Conservation (phyloP, 2,329 filamentous ascomycete genomes). For the Hypoxylon sp. region DNA sequence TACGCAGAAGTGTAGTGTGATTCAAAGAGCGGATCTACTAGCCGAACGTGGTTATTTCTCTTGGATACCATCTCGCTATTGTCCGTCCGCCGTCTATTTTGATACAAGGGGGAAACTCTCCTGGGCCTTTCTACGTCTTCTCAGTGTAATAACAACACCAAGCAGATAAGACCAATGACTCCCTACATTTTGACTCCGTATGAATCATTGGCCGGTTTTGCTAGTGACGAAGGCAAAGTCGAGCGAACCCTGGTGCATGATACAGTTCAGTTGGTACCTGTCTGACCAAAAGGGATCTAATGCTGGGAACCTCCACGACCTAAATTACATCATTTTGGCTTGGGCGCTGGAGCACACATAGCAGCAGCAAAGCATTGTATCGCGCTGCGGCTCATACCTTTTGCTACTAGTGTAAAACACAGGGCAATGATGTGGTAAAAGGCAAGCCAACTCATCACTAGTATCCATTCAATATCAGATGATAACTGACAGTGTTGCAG, state of each 20-base stretch:
- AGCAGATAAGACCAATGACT: slow-evolving; percentile 24
- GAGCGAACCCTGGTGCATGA: slow-evolving; percentile 23
- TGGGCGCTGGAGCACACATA: slow-evolving; percentile 29
- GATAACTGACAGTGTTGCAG: slow-evolving; percentile 35
- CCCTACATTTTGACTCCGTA: slow-evolving; percentile 11
- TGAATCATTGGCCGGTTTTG: slow-evolving; percentile 30
- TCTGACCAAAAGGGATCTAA: slow-evolving; percentile 26
- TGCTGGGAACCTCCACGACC: slow-evolving; percentile 31
- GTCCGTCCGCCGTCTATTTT: slow-evolving; percentile 18
- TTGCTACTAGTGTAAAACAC: slow-evolving; percentile 27
- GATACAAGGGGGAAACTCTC: slow-evolving; percentile 32
- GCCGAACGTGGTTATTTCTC: slow-evolving; percentile 38
- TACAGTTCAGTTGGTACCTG: slow-evolving; percentile 34
- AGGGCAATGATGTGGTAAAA: slow-evolving; percentile 40
- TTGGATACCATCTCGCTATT: slow-evolving; percentile 32
- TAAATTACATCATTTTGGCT: slow-evolving; percentile 45
- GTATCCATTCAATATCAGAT: slow-evolving; percentile 35
- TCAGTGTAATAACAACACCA: slow-evolving; percentile 15
- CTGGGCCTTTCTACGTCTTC: slow-evolving; percentile 8
- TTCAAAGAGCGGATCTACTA: slow-evolving; percentile 42
- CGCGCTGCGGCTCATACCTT: slow-evolving; percentile 36
- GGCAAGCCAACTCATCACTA: slow-evolving; percentile 42
- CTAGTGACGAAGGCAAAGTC: slow-evolving; percentile 11
- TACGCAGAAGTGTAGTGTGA: slow-evolving; percentile 10
- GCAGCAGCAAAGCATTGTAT: slow-evolving; percentile 24